phyloP scores from a whole-genome alignment of 805 yeast species.

The Ogataea paraovalis region DNA sequence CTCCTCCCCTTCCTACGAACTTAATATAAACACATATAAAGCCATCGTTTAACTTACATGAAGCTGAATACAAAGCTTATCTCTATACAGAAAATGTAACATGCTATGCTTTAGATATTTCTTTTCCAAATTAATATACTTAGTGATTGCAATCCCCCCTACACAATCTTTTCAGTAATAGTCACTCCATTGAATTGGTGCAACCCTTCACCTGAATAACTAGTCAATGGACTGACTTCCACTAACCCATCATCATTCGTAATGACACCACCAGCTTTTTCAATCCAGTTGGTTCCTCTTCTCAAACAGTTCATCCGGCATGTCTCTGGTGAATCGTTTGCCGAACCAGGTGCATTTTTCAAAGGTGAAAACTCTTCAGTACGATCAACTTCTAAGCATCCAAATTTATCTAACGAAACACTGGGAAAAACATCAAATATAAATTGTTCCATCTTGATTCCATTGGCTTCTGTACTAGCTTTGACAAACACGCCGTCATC shows the following conservation, averaged over 20 bases:
- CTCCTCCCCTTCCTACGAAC: too few species aligned
- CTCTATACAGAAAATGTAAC: too few species aligned
- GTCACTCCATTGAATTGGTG: slow-evolving; percentile 32
- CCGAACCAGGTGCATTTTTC: slow-evolving; percentile 84
- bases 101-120: not conserved
- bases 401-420: slow-evolving; percentile 67
- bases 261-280: slow-evolving; percentile 25
- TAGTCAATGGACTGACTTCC: slow-evolving; percentile 73
- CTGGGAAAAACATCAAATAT: slow-evolving; percentile 93
- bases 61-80: too few species aligned
- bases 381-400: slow-evolving; percentile 88
- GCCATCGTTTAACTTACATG: too few species aligned
- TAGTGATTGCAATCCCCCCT: too few species aligned
- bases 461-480: slow-evolving; percentile 73
- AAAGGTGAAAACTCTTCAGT: slow-evolving; percentile 86
- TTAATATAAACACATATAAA: too few species aligned
- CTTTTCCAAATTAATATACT: not conserved
- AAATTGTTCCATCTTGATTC: slow-evolving; percentile 92
- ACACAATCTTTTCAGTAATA: slow-evolving; percentile 4
- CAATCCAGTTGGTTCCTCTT: slow-evolving; percentile 73
- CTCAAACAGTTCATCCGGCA: slow-evolving; percentile 61
- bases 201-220: slow-evolving; percentile 74
- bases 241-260: slow-evolving; percentile 38
- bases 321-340: slow-evolving; percentile 80
- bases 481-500: slow-evolving; percentile 36